phyloP scores from a whole-genome alignment of 805 yeast genomes.

The Kazachstania martiniae region DNA sequence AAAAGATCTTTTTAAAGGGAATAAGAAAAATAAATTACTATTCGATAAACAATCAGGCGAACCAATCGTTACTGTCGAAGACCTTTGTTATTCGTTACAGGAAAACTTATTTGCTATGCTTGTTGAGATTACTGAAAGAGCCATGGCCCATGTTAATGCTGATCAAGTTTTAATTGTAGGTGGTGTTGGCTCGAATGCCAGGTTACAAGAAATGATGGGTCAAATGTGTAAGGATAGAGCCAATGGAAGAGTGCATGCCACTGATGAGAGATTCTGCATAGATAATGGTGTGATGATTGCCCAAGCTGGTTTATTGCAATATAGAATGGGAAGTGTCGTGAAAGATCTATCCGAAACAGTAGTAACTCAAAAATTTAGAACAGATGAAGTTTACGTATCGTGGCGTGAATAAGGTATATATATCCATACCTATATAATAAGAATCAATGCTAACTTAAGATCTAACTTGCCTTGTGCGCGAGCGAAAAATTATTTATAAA shows the following conservation, averaged over 20 bases:
- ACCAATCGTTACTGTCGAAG: conserved; percentile 62
- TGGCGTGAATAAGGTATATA: conserved; percentile 56
- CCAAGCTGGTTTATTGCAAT: conserved; percentile 86
- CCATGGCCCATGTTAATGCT: conserved; percentile 93
- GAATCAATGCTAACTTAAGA: background rate
- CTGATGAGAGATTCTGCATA: conserved; percentile 93
- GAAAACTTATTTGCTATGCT: conserved; percentile 92
- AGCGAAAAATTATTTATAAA: background rate
- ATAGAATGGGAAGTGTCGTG: conserved; percentile 62
- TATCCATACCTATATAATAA: background rate
- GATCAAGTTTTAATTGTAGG: conserved; percentile 90
- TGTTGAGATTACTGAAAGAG: conserved; percentile 94
- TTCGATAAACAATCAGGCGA: conserved; percentile 31
- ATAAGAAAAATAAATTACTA: conserved; percentile 31
- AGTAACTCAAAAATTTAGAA: conserved; percentile 87
- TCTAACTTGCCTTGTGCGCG: background rate
- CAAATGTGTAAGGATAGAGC: conserved; percentile 77
- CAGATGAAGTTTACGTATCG: conserved; percentile 82
- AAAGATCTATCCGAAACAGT: conserved; percentile 55
- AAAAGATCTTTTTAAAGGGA: conserved; percentile 44
- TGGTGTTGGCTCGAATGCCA: conserved; percentile 92
- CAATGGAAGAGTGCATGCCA: conserved; percentile 81
- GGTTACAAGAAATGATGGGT: conserved; percentile 96
- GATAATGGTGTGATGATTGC: conserved; percentile 99
- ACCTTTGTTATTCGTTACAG: conserved; percentile 85